Percentiles rank a stretch among this genome's conserved stretches.
phyloP scores from a whole-genome alignment of 257 asterid species.

The Cinchona pubescens region DNA sequence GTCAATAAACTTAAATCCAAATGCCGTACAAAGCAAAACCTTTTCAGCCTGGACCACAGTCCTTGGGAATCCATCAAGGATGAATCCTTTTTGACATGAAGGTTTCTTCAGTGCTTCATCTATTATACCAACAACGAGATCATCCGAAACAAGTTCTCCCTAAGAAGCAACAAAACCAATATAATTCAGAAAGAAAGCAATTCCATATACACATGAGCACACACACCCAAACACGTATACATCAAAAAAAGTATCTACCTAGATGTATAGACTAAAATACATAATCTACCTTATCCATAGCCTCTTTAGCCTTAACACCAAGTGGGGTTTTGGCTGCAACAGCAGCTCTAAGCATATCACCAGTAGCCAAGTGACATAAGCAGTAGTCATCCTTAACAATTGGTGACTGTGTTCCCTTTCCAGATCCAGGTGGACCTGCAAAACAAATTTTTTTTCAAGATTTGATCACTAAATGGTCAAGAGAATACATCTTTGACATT shows the following conservation, averaged over 20 bases:
- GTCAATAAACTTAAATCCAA: conserved; percentile 10
- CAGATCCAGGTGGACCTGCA: conserved; percentile 95
- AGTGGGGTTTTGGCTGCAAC: conserved; percentile 92
- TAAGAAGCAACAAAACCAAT: conserved; percentile 23
- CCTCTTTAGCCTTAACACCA: conserved; percentile 86
- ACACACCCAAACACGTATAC: neutral
- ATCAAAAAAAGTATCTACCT: neutral
- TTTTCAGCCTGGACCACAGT: conserved; percentile 90
- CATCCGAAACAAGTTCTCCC: conserved; percentile 98
- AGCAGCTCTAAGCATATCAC: conserved; percentile 97
- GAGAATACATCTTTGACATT: neutral
- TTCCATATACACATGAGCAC: conserved; percentile 8
- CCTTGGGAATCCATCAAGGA: conserved; percentile 98
- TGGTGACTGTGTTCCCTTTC: conserved; percentile 96
- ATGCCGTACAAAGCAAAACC: conserved; percentile 34
- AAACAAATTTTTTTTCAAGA: neutral
- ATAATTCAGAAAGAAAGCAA: conserved; percentile 8
- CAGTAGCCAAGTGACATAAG: conserved; percentile 96
- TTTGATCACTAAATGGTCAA: neutral
- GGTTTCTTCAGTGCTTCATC: conserved; percentile 93
- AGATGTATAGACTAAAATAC: neutral
- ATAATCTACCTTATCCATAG: conserved; percentile 76
- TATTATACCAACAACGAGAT: conserved; percentile 84
- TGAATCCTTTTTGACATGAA: conserved; percentile 89
- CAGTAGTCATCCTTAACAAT: conserved; percentile 84